phyloP scores from a whole-genome alignment of 306 rosid genomes.

The Abrus pulchellus region DNA sequence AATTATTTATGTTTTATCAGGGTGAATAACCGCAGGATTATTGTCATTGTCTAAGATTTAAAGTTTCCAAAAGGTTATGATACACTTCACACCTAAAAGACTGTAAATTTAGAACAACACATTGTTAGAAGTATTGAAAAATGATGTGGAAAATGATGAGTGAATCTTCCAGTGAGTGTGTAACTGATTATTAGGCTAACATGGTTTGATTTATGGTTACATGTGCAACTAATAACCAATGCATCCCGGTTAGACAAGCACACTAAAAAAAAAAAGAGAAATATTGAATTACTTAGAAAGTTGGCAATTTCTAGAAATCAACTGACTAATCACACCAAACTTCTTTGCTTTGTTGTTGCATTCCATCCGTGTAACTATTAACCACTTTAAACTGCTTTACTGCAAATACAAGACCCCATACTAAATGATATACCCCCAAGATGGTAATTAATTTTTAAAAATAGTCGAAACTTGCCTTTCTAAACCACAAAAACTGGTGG shows the following conservation, averaged over 20 bases:
- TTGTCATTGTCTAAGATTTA: not conserved
- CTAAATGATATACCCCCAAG: not conserved
- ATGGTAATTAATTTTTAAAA: not conserved
- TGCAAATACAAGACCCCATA: not conserved
- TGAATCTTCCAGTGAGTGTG: not conserved
- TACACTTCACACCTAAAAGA: not conserved
- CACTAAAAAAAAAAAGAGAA: too few relatives aligned
- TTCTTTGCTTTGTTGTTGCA: not conserved
- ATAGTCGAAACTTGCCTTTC: not conserved
- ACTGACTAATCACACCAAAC: not conserved
- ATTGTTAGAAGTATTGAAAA: not conserved
- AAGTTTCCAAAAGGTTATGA: slow-evolving; percentile 1
- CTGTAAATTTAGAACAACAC: not conserved
- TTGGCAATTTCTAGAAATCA: not conserved
- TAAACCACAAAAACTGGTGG: not conserved
- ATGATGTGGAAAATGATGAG: not conserved
- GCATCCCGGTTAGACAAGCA: too few relatives aligned
- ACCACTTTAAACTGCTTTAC: not conserved
- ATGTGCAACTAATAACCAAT: too few relatives aligned
- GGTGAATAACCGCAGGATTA: not conserved
- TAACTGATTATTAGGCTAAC: too few relatives aligned
- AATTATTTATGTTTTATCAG: not conserved
- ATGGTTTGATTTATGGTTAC: too few relatives aligned
- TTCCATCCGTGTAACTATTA: not conserved
- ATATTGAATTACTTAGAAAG: not conserved